phyloP scores from a whole-genome alignment of 75 land plant genomes.

The Cupressus sempervirens region DNA sequence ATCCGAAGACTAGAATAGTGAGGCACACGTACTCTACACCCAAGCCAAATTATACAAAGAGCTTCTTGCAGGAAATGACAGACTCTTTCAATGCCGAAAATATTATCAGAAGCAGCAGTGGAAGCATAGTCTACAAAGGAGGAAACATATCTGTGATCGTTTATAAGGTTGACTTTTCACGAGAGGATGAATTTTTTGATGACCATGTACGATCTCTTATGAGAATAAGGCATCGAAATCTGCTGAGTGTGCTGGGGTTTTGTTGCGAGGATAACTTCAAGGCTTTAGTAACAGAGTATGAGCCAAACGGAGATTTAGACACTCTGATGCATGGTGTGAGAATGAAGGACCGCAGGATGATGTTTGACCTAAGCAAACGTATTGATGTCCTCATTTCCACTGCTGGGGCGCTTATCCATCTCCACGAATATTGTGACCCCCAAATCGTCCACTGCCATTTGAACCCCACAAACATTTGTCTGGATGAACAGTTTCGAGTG shows the following conservation, averaged over 20 bases:
- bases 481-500: conserved; percentile 50
- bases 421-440: conserved; percentile 49
- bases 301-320: conserved; percentile 78
- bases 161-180: not conserved
- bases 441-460: conserved; percentile 73
- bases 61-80: conserved; percentile 9
- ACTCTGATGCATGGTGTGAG: conserved; percentile 28
- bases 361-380: conserved; percentile 23
- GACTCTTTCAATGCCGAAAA: conserved; percentile 5
- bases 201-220: conserved; percentile 13
- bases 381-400: conserved; percentile 32
- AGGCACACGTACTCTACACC: no score
- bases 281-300: conserved; percentile 72
- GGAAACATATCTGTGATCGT: not conserved
- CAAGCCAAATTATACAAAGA: not conserved
- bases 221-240: conserved; percentile 51
- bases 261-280: conserved; percentile 54
- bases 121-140: conserved; percentile 18
- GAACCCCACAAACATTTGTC: conserved; percentile 71
- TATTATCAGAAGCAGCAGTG: conserved; percentile 15
- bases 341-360: not conserved
- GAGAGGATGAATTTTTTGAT: not conserved
- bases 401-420: conserved; percentile 53
- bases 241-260: conserved; percentile 69
- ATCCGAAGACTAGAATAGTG: no score